Conservation (phyloP, 768 basidiomycete genomes). For the Naganishia antarctica region DNA sequence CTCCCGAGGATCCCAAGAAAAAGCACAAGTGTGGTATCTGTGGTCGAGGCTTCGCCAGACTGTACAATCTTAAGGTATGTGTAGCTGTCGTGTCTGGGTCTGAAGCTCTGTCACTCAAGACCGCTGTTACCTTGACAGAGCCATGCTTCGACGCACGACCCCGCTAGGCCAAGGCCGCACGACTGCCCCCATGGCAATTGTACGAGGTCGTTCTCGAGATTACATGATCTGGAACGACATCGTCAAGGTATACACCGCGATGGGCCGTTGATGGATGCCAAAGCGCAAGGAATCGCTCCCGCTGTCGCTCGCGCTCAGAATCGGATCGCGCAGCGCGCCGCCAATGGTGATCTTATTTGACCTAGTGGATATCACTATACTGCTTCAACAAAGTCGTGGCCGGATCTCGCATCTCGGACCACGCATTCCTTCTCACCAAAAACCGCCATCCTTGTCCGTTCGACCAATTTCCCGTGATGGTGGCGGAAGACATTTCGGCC, state of each 20-base stretch:
- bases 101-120: too few relatives aligned
- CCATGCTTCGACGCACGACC: slow-evolving; percentile 90
- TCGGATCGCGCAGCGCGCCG: slow-evolving; percentile 38
- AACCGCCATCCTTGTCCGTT: slow-evolving; percentile 11
- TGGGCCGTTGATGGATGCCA: slow-evolving; percentile 46
- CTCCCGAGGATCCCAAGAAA: slow-evolving; percentile 48
- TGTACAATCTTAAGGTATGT: slow-evolving; percentile 80
- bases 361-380: neutral
- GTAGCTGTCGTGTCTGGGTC: too few relatives aligned
- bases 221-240: slow-evolving; percentile 89
- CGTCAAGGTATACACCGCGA: slow-evolving; percentile 50
- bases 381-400: slow-evolving; percentile 18
- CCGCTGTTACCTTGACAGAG: too few relatives aligned
- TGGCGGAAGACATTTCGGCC: slow-evolving; percentile 3
- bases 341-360: slow-evolving; percentile 27
- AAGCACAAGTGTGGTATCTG: slow-evolving; percentile 46
- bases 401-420: neutral
- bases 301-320: slow-evolving; percentile 44
- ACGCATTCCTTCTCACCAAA: neutral
- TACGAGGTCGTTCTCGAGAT: slow-evolving; percentile 84
- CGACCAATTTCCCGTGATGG: slow-evolving; percentile 21
- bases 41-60: slow-evolving; percentile 75
- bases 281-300: slow-evolving; percentile 43
- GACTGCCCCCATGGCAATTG: slow-evolving; percentile 80
- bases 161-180: slow-evolving; percentile 81